Conservation (phyloP, 441 rosid genomes). For the Pelargonium citronellum region DNA sequence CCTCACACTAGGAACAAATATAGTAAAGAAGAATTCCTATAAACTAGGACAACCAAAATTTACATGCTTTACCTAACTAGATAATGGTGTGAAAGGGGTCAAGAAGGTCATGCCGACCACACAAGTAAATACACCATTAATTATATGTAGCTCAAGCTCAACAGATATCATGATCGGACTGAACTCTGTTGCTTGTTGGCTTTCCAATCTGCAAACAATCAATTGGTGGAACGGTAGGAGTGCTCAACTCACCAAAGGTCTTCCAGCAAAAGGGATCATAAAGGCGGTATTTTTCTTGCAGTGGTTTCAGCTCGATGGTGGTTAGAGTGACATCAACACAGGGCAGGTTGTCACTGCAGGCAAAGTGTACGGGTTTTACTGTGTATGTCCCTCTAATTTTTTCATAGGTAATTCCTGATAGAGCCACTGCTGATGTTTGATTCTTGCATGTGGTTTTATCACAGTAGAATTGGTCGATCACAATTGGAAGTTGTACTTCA, state of each 20-base stretch:
- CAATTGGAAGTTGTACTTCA: conserved; percentile 78
- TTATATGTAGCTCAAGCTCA: conserved; percentile 29
- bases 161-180: conserved; percentile 52
- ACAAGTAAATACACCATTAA: conserved; percentile 39
- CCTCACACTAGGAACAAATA: conserved; percentile 20
- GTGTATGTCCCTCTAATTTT: conserved; percentile 83
- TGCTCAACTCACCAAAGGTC: conserved; percentile 67
- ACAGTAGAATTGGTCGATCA: conserved; percentile 90
- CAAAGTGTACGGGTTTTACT: conserved; percentile 70
- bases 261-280: conserved; percentile 80
- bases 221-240: conserved; percentile 72
- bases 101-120: conserved; percentile 40
- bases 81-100: conserved; percentile 51
- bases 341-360: conserved; percentile 84
- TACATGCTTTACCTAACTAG: conserved; percentile 26
- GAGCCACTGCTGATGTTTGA: conserved; percentile 79
- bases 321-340: conserved; percentile 64
- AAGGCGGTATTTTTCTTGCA: conserved; percentile 50
- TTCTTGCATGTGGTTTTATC: conserved; percentile 69
- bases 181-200: conserved; percentile 55
- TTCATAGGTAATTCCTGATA: conserved; percentile 79
- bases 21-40: conserved; percentile 25
- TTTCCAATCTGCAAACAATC: conserved; percentile 70
- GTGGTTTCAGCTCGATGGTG: conserved; percentile 56
- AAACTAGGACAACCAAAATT: conserved; percentile 18